Conservation (phyloP, 1,284 basidiomycete genomes). For the Cutaneotrichosporon sp. region DNA sequence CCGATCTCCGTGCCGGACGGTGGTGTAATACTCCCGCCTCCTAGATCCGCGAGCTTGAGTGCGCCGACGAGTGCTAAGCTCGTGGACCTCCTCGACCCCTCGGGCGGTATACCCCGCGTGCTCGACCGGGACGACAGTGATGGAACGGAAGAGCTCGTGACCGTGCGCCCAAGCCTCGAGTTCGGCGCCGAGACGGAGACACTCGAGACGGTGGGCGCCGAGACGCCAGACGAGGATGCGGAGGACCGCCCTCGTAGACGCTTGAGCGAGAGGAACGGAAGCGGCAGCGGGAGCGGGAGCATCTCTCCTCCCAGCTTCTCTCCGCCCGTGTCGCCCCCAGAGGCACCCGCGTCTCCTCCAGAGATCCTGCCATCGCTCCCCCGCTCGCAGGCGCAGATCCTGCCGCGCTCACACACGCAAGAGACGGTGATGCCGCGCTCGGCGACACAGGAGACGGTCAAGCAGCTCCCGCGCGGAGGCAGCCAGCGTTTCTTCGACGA, state of each 20-base stretch:
- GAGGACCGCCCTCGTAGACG: not conserved
- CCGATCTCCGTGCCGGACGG: not conserved
- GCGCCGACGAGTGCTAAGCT: constrained; percentile 3
- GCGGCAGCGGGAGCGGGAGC: not conserved
- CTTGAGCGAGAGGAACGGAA: not conserved
- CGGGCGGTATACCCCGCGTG: not conserved
- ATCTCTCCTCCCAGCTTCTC: not conserved
- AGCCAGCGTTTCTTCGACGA: constrained; percentile 4
- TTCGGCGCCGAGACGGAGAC: constrained; percentile 1
- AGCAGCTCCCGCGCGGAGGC: not conserved
- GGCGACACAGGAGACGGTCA: constrained; percentile 3
- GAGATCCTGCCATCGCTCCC: not conserved
- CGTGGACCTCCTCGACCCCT: not conserved
- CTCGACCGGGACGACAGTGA: not conserved
- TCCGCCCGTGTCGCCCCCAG: not conserved
- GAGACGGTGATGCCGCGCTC: constrained; percentile 7
- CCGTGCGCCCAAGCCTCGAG: not conserved
- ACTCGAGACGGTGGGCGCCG: not conserved
- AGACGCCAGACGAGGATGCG: constrained; percentile 2
- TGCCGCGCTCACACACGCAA: not conserved
- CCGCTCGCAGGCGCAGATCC: not conserved
- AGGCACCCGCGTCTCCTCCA: not conserved
- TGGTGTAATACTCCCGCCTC: not conserved
- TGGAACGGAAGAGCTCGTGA: not conserved
- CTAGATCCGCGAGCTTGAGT: not conserved